Conservation (phyloP, 2,329 filamentous ascomycete genomes). For the Geosmithia flava region DNA sequence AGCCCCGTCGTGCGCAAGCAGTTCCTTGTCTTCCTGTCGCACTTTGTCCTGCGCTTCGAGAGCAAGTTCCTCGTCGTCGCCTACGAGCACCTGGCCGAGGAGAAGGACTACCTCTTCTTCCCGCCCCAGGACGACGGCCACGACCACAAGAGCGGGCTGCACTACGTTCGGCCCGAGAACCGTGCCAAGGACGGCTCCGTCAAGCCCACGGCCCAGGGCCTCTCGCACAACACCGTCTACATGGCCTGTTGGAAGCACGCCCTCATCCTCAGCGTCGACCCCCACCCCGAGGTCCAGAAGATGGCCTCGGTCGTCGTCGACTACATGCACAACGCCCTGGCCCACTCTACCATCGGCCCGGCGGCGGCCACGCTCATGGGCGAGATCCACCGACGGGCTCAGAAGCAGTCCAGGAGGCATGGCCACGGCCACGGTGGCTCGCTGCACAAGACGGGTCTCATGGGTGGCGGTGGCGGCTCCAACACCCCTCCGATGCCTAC, state of each 20-base stretch:
- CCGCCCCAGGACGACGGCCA: constrained; percentile 42
- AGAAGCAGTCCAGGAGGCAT: constrained; percentile 25
- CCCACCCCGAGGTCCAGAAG: constrained; percentile 82
- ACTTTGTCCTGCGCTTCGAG: constrained; percentile 81
- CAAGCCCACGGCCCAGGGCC: constrained; percentile 40
- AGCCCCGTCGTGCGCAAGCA: constrained; percentile 92
- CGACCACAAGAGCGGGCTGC: constrained; percentile 49
- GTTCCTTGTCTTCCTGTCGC: constrained; percentile 83
- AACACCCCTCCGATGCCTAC: constrained; percentile 28
- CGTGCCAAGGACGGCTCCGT: constrained; percentile 45
- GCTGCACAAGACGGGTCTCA: constrained; percentile 29
- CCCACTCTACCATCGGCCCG: constrained; percentile 63
- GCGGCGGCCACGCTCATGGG: constrained; percentile 62
- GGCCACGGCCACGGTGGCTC: constrained; percentile 19
- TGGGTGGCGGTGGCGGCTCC: constrained; percentile 22
- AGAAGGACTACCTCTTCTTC: constrained; percentile 55
- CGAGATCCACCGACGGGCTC: constrained; percentile 49
- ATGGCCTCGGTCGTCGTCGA: constrained; percentile 81
- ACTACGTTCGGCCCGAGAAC: constrained; percentile 44
- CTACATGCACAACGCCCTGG: constrained; percentile 64
- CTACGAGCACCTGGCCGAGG: constrained; percentile 80
- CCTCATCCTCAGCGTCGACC: constrained; percentile 81
- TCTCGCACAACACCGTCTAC: constrained; percentile 82
- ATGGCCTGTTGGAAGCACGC: constrained; percentile 91
- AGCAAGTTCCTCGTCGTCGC: constrained; percentile 86